phyloP scores from a whole-genome alignment of 2,329 filamentous ascomycete species.

The Pyrenophora seminiperda region DNA sequence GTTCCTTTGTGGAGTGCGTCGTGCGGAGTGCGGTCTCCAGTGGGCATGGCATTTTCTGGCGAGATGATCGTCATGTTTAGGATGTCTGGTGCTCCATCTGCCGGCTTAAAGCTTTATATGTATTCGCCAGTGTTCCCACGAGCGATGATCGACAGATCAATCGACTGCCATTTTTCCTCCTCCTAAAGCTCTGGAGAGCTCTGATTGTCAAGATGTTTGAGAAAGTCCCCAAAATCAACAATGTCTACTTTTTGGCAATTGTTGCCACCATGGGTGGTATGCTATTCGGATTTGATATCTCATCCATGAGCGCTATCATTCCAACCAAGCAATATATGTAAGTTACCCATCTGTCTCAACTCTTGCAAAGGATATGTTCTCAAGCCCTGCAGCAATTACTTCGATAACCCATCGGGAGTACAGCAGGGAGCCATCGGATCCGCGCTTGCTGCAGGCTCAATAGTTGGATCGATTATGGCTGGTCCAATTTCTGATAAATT shows the following conservation, averaged over 20 bases:
- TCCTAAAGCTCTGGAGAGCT: constrained; percentile 15
- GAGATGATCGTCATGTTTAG: neutral
- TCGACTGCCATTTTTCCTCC: constrained; percentile 6
- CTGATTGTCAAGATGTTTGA: constrained; percentile 36
- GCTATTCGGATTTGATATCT: constrained; percentile 80
- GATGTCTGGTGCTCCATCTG: constrained; percentile 1
- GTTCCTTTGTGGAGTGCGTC: constrained; percentile 2
- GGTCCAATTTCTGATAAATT: constrained; percentile 64
- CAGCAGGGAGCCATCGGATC: constrained; percentile 57
- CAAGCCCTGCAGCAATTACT: constrained; percentile 47
- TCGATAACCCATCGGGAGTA: constrained; percentile 56
- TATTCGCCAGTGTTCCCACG: constrained; percentile 9
- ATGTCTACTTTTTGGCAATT: constrained; percentile 63
- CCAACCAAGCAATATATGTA: constrained; percentile 24
- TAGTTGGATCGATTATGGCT: constrained; percentile 65
- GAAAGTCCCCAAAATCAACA: constrained; percentile 57
- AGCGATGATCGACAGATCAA: constrained; percentile 7
- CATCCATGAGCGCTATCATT: constrained; percentile 66
- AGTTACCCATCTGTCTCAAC: neutral
- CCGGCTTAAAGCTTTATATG: constrained; percentile 18
- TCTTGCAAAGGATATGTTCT: neutral
- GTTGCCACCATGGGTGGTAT: constrained; percentile 68
- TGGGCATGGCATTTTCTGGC: constrained; percentile 6
- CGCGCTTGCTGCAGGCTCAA: constrained; percentile 72
- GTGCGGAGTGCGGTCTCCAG: constrained; percentile 16